Evolutionary conservation across 768 basidiomycete genomes (phyloP).

Genomic region (Lentinula guzmanii): DNA sequence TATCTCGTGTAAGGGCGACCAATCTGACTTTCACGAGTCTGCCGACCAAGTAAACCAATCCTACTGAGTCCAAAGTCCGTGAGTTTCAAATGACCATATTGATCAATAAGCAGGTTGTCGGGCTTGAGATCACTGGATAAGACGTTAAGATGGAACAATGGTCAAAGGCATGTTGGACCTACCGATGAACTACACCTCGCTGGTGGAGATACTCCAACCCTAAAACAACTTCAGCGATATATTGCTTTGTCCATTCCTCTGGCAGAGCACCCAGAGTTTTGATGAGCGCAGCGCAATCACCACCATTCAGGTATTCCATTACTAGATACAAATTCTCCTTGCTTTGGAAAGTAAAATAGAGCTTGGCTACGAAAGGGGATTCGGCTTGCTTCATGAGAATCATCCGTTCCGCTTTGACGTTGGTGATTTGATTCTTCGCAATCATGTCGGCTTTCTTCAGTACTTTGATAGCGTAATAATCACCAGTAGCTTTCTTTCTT

Average conservation of each 20-base stretch:
- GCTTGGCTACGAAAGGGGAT: constrained; percentile 95
- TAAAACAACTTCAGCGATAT: constrained; percentile 92
- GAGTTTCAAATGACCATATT: constrained; percentile 93
- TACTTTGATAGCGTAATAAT: constrained; percentile 99
- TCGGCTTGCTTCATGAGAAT: constrained; percentile 99
- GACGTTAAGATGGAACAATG: not conserved
- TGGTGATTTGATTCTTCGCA: constrained; percentile 99
- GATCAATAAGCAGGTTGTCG: constrained; percentile 95
- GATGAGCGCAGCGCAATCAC: constrained; percentile 95
- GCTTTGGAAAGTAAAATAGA: constrained; percentile 99
- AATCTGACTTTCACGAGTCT: constrained; percentile 69
- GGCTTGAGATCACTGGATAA: constrained; percentile 88
- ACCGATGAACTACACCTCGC: constrained; percentile 96
- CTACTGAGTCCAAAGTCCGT: constrained; percentile 97
- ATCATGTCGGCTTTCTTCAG: constrained; percentile 99
- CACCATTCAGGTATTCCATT: constrained; percentile 99
- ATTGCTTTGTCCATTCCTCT: constrained; percentile 96
- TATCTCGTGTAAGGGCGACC: constrained; percentile 45
- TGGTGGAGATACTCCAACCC: constrained; percentile 97
- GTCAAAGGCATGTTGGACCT: constrained; percentile 19
- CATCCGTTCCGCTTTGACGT: constrained; percentile 99
- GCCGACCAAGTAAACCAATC: constrained; percentile 96
- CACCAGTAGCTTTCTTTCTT: constrained; percentile 96
- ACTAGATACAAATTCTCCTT: constrained; percentile 98
- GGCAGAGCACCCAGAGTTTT: constrained; percentile 90